Evolutionary conservation across 768 basidiomycete species (phyloP), one percentile per base, ranked within the genome.

Genomic region (Leccinum longicurvipes): DNA sequence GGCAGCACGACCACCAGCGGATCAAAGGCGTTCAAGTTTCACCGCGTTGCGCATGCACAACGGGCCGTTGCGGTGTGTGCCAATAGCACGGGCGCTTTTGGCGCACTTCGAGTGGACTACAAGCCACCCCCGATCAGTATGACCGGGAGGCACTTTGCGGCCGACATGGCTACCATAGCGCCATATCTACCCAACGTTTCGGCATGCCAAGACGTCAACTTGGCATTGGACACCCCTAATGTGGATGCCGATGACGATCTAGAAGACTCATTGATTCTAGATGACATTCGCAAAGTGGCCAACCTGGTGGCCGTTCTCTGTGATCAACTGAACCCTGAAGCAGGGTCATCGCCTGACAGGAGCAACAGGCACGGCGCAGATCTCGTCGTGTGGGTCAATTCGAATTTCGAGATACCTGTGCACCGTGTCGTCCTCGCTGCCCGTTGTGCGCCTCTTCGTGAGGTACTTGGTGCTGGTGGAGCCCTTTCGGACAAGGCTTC

Each of bases 21-120:
- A 41, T 59, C 55, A 6, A 87, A 87, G 66, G 67, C 81, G 1
- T 81, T 82, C 76, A 93, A 87, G 73, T 96, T 93, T 67, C 83
- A 86, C 56, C 84, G 87, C 12, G 74, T 97, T 1, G 85, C 89
- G 0, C 84, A 83, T 61, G 74, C 97, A 1, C 95, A 98, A 64
- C 85, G 97, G n/a, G 84, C 88, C 25, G 82, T 87, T 25, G 79
- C 81, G 28, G 96, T 99, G 6, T 89, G 85, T 51, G 86, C 90
- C 12, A 97, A 91, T 61, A 85, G 82, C 60, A 86, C 90, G 0
- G 97, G 96, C 1, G 90, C 91, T 0, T 95, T 91, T 69, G 93
- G 85, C 3, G 95, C 91, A 2, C 75, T 98, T 31, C 80, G 87
- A 15, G 79, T 87, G 14, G 92, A 95, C 62, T 87, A 83, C 51